phyloP scores from a whole-genome alignment of 768 basidiomycete genomes.

The Kondoa malvinella region DNA sequence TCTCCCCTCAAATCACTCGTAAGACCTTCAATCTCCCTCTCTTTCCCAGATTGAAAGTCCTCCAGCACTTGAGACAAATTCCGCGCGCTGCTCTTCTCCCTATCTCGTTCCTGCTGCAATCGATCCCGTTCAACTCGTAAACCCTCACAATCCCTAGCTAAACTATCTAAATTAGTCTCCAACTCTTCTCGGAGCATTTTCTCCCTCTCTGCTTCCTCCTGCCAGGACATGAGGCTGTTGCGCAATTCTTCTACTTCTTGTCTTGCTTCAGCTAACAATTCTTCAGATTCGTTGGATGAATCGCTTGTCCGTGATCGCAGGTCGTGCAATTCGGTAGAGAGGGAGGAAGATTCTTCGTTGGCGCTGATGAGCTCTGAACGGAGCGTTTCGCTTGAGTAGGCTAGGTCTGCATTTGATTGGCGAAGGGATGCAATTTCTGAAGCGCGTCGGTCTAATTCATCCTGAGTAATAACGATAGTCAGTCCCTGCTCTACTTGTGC shows the following conservation, averaged over 20 bases:
- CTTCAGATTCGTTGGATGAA: neutral
- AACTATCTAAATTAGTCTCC: slow-evolving; percentile 64
- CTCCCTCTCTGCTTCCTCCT: slow-evolving; percentile 29
- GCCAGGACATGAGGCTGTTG: slow-evolving; percentile 40
- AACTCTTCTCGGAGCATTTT: slow-evolving; percentile 43
- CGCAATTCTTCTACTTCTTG: slow-evolving; percentile 51
- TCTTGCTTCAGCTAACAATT: neutral
- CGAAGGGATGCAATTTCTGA: slow-evolving; percentile 62
- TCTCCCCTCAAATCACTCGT: slow-evolving; percentile 68
- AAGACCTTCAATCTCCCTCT: slow-evolving; percentile 57
- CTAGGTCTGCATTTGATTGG: slow-evolving; percentile 58
- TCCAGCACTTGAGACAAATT: slow-evolving; percentile 85
- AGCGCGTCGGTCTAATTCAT: slow-evolving; percentile 91
- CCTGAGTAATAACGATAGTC: slow-evolving; percentile 48
- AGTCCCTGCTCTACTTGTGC: neutral
- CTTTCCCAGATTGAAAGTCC: slow-evolving; percentile 93
- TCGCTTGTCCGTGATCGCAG: slow-evolving; percentile 28
- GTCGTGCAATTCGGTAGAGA: slow-evolving; percentile 45
- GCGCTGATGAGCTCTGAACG: slow-evolving; percentile 61
- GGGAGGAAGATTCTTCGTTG: slow-evolving; percentile 55
- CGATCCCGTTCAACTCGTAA: slow-evolving; percentile 58
- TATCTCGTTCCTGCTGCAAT: slow-evolving; percentile 24
- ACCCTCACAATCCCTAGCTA: slow-evolving; percentile 70
- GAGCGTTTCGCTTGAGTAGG: slow-evolving; percentile 55
- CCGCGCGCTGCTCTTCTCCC: slow-evolving; percentile 45